phyloP scores from a whole-genome alignment of 371 early-diverging fungal species.

The Rhizopus microsporus region DNA sequence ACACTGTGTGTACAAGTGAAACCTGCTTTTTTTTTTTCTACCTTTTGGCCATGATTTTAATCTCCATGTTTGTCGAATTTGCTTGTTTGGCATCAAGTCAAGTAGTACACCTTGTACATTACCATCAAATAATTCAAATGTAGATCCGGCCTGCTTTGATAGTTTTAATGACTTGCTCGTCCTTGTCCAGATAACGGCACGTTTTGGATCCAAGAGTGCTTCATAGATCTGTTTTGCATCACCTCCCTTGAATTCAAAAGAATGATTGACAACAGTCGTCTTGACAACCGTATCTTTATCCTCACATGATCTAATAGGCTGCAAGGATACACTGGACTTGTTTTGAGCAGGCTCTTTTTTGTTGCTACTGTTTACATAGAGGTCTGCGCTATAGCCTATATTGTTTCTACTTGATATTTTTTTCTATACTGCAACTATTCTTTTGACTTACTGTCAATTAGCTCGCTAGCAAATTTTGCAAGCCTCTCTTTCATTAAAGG shows the following conservation, averaged over 20 bases:
- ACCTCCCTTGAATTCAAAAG: slow-evolving; percentile 79
- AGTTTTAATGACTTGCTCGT: slow-evolving; percentile 51
- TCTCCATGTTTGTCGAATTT: slow-evolving; percentile 86
- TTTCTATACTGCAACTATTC: too few relatives aligned
- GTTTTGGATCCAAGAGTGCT: slow-evolving; percentile 70
- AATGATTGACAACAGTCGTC: slow-evolving; percentile 69
- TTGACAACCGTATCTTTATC: slow-evolving; percentile 39
- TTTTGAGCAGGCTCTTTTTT: not conserved
- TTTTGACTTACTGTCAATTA: slow-evolving; percentile 61
- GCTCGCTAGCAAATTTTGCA: slow-evolving; percentile 65
- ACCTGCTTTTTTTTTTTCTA: not conserved
- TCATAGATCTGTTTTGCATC: slow-evolving; percentile 82
- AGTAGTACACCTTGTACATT: slow-evolving; percentile 82
- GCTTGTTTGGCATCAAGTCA: slow-evolving; percentile 56
- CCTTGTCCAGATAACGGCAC: slow-evolving; percentile 83
- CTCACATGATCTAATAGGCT: slow-evolving; percentile 8
- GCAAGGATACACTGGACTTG: slow-evolving; percentile 9
- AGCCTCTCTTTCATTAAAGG: slow-evolving; percentile 62
- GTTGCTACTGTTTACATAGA: slow-evolving; percentile 54
- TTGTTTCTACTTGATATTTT: not conserved
- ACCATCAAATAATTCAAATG: slow-evolving; percentile 82
- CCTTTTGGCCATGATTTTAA: slow-evolving; percentile 81
- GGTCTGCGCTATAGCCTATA: slow-evolving; percentile 76
- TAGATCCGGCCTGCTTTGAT: slow-evolving; percentile 54
- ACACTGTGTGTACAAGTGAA: not conserved